Conservation (phyloP, 805 yeast genomes). For the Yarrowia sp. region DNA sequence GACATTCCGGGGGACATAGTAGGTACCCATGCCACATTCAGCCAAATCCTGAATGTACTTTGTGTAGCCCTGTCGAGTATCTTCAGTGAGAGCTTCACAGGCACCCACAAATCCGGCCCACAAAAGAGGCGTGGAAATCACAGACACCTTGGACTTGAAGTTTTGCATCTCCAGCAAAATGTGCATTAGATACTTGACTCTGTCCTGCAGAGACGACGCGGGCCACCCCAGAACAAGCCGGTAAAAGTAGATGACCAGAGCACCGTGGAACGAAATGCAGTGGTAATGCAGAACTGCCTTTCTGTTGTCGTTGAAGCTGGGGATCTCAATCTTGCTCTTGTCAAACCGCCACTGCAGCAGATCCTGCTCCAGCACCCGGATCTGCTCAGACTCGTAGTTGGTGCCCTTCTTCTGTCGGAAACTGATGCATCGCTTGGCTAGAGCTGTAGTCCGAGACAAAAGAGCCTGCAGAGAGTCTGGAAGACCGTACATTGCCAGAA, state of each 20-base stretch:
- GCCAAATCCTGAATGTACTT: conserved; percentile 55
- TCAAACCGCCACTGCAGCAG: conserved; percentile 67
- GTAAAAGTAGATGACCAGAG: conserved; percentile 65
- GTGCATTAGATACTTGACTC: conserved; percentile 57
- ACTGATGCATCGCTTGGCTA: conserved; percentile 4
- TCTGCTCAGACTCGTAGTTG: conserved; percentile 33
- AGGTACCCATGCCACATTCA: conserved; percentile 64
- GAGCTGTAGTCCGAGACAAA: conserved; percentile 59
- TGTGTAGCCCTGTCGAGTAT: conserved; percentile 62
- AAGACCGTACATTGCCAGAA: conserved; percentile 78
- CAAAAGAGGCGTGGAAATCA: conserved; percentile 68
- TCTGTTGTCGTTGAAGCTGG: conserved; percentile 30
- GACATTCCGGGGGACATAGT: conserved; percentile 81
- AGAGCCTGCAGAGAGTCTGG: conserved; percentile 74
- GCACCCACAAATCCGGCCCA: conserved; percentile 93
- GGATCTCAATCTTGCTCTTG: conserved; percentile 28
- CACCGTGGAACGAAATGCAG: conserved; percentile 72
- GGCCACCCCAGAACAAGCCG: conserved; percentile 56
- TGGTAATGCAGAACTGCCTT: conserved; percentile 78
- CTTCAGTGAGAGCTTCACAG: conserved; percentile 54
- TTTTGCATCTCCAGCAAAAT: conserved; percentile 62
- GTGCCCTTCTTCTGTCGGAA: conserved; percentile 30
- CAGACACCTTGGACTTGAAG: conserved; percentile 48
- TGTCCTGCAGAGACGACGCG: conserved; percentile 56
- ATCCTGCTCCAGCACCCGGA: conserved; percentile 46